Conservation (phyloP, 192 early-diverging fungal genomes). For the Podila horticola region DNA sequence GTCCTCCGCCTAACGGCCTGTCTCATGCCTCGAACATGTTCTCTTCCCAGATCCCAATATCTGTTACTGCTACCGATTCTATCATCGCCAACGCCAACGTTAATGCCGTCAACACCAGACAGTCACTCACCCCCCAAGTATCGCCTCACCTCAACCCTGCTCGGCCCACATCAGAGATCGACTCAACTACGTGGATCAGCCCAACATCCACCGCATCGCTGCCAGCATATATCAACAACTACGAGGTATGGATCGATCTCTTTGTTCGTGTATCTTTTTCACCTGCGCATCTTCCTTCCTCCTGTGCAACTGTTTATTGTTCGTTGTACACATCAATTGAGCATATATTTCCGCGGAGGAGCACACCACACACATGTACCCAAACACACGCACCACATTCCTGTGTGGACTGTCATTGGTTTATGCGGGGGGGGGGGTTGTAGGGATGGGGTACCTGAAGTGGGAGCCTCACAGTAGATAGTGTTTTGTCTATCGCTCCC, state of each 20-base stretch:
- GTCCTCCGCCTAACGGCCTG: constrained; percentile 14
- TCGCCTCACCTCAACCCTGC: constrained; percentile 35
- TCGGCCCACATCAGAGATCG: constrained; percentile 20
- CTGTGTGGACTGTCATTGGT: too few species aligned
- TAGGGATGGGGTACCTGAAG: too few species aligned
- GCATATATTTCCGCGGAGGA: too few species aligned
- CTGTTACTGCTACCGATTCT: constrained; percentile 6
- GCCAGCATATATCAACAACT: constrained; percentile 32
- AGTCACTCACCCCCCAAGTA: constrained; percentile 26
- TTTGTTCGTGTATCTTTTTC: neutral
- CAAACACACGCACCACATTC: too few species aligned
- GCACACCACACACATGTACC: too few species aligned
- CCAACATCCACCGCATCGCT: constrained; percentile 38
- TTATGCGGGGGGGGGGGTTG: too few species aligned
- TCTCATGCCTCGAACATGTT: constrained; percentile 14
- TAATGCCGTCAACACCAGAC: neutral
- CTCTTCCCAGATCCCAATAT: constrained; percentile 5
- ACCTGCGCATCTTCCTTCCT: too few species aligned
- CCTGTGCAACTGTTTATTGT: too few species aligned
- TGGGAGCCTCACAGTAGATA: too few species aligned
- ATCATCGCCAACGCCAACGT: constrained; percentile 5
- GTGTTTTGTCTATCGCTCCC: too few species aligned
- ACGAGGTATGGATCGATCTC: constrained; percentile 31
- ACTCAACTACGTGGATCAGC: constrained; percentile 18
- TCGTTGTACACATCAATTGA: too few species aligned